Base-by-base conservation (phyloP, 176 grass and related monocot genomes). In the Dactylis glomerata region DNA sequence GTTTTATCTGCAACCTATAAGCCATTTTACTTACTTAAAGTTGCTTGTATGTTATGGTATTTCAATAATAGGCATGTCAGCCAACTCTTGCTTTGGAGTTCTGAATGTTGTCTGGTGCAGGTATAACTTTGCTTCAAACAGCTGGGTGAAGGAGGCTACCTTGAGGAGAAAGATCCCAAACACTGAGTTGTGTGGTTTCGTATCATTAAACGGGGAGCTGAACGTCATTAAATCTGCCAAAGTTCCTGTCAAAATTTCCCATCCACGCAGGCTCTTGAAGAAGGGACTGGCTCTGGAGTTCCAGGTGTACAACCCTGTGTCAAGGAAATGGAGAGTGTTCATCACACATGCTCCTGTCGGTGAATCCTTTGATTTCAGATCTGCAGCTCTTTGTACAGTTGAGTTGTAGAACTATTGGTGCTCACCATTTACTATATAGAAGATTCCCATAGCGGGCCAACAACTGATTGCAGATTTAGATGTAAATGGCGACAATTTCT, bases 311-410 rank as follows among this genome's bases (percentile, higher is more conserved):
- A 95, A 91, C 52, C 88, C 90, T 32, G 41, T 65, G 46, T 80
- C 80, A 41, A 93, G 82, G 76, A 90, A 89, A 80, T 97, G 95
- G 95, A 91, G 88, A 71, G 83, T 97, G 33, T 75, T 92, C 50
- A 84, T 51, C 19, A 78, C 82, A 86, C 37, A 79, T 59, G 86
- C 88, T 75, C 94, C 90, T 22, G 69, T 92, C 36, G 36, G 83
- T 61, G 83, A 40, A 40, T 5, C 37, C 37, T n/a, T 40, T 2
- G 5, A 37, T 37, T 2, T 2, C 2, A 5, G 34, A 69, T 90
- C 86, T 12, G 84, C 86, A 57, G 85, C 88, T 79, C 81, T 92
- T 28, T 97, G 90, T 85, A 89, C 92, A 71, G 73, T 97, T 86
- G 84, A 87, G 78, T 30, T 97, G 45, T 97, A 90, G 72, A 56